Percentiles rank a stretch among this genome's conserved stretches.
phyloP scores from a whole-genome alignment of 1,284 basidiomycete genomes.

The Phenoliferia sp. region DNA sequence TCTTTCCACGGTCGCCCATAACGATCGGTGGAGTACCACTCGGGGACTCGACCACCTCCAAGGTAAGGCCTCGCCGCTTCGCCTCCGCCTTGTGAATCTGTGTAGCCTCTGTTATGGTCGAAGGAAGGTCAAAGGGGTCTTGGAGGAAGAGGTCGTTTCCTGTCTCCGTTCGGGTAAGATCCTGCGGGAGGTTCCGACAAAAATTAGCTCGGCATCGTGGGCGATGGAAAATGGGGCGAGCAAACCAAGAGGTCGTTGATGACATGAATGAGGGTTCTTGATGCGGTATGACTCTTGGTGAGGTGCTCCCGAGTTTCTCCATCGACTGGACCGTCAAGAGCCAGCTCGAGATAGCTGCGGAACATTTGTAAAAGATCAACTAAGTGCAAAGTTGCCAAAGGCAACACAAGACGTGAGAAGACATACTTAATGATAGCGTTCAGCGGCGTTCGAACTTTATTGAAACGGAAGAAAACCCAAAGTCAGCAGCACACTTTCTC shows the following conservation, averaged over 20 bases:
- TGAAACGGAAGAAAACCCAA: conserved; percentile 4
- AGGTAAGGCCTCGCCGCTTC: conserved; percentile 59
- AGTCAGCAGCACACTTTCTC: too few relatives aligned
- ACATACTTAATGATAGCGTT: conserved; percentile 61
- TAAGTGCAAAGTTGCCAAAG: neutral
- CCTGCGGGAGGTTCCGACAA: conserved; percentile 43
- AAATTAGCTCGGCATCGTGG: neutral
- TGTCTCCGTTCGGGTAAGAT: conserved; percentile 74
- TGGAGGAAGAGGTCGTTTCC: conserved; percentile 74
- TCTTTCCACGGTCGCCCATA: conserved; percentile 40
- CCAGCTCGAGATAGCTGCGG: conserved; percentile 69
- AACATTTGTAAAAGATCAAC: neutral
- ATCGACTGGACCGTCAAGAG: conserved; percentile 72
- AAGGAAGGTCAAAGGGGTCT: conserved; percentile 71
- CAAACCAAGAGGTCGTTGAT: conserved; percentile 70
- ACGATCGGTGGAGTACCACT: conserved; percentile 33
- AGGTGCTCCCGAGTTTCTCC: conserved; percentile 73
- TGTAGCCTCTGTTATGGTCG: conserved; percentile 65
- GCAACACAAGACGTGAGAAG: neutral
- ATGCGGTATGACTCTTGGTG: conserved; percentile 71
- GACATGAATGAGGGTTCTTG: conserved; percentile 58
- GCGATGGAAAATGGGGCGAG: neutral
- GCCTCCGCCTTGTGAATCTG: conserved; percentile 61
- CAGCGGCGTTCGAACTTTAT: conserved; percentile 59
- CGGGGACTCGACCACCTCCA: conserved; percentile 50